phyloP scores from a whole-genome alignment of 805 yeast species.

The Lipomyces chichibuensis region DNA sequence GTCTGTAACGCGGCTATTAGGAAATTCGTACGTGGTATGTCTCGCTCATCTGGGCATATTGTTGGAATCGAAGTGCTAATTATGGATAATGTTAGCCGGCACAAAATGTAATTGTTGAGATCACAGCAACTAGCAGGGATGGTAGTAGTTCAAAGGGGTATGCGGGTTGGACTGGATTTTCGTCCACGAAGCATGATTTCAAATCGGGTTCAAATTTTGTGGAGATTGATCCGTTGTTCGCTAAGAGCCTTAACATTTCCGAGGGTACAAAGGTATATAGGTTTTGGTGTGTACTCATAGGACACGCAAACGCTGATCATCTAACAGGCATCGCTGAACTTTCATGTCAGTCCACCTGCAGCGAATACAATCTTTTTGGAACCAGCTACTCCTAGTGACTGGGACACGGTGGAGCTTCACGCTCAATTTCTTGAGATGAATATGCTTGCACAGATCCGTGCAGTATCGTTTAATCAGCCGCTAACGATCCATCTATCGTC shows the following conservation, averaged over 20 bases:
- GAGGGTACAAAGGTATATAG: slow-evolving; percentile 46
- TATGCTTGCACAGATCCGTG: slow-evolving; percentile 77
- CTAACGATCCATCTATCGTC: slow-evolving; percentile 73
- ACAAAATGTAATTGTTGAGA: slow-evolving; percentile 61
- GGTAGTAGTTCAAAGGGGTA: slow-evolving; percentile 42
- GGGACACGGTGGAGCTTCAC: slow-evolving; percentile 88
- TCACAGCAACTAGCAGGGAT: slow-evolving; percentile 37
- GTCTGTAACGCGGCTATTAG: slow-evolving; percentile 51
- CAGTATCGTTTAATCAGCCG: slow-evolving; percentile 53
- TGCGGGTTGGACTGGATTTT: slow-evolving; percentile 72
- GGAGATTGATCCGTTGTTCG: slow-evolving; percentile 72
- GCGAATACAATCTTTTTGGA: slow-evolving; percentile 72
- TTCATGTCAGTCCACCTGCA: slow-evolving; percentile 55
- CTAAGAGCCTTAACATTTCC: slow-evolving; percentile 52
- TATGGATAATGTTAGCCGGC: slow-evolving; percentile 43
- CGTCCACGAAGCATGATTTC: slow-evolving; percentile 39
- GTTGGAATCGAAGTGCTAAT: background rate
- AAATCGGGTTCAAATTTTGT: slow-evolving; percentile 41
- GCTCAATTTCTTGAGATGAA: slow-evolving; percentile 75
- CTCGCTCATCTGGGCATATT: background rate
- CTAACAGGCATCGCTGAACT: slow-evolving; percentile 46
- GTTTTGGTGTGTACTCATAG: background rate
- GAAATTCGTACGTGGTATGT: slow-evolving; percentile 56
- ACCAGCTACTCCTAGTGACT: slow-evolving; percentile 76
- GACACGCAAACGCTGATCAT: background rate